Evolutionary conservation across 1,284 basidiomycete species (phyloP).

Genomic region (Testicularia cyperi): DNA sequence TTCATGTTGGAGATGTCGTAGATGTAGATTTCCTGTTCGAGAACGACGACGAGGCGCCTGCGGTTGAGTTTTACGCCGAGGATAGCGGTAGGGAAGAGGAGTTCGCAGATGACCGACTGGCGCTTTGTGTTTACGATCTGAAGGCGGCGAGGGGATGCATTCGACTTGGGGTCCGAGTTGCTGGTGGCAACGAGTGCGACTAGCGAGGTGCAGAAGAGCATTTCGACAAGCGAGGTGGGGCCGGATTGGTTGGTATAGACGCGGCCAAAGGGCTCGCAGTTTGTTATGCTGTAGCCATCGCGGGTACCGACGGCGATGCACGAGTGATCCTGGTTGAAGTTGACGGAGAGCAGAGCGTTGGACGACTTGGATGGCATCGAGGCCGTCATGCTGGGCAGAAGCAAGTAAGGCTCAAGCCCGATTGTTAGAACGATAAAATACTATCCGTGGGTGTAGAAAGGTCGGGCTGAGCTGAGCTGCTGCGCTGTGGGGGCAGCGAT

Average conservation of each 20-base stretch:
- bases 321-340: slow-evolving; percentile 62
- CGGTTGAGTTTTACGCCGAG: slow-evolving; percentile 94
- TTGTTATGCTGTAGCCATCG: slow-evolving; percentile 93
- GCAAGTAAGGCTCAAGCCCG: too few relatives aligned
- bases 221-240: slow-evolving; percentile 92
- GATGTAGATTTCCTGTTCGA: slow-evolving; percentile 95
- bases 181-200: slow-evolving; percentile 93
- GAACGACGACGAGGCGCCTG: slow-evolving; percentile 89
- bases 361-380: slow-evolving; percentile 27
- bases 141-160: slow-evolving; percentile 72
- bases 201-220: slow-evolving; percentile 97
- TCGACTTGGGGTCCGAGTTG: slow-evolving; percentile 66
- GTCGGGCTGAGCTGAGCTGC: too few relatives aligned
- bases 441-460: too few relatives aligned
- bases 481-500: too few relatives aligned
- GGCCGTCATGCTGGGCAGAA: slow-evolving; percentile 15
- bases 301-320: slow-evolving; percentile 92
- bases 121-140: slow-evolving; percentile 99
- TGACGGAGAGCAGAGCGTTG: slow-evolving; percentile 46
- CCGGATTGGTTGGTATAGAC: slow-evolving; percentile 93
- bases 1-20: slow-evolving; percentile 99
- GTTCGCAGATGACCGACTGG: slow-evolving; percentile 97
- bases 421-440: too few relatives aligned
- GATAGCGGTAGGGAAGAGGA: slow-evolving; percentile 93
- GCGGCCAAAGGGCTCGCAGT: slow-evolving; percentile 94